Evolutionary conservation across 2,329 filamentous ascomycete genomes (phyloP), one percentile per base, ranked within the genome.

Genomic region (Sporothrix schenckii): DNA sequence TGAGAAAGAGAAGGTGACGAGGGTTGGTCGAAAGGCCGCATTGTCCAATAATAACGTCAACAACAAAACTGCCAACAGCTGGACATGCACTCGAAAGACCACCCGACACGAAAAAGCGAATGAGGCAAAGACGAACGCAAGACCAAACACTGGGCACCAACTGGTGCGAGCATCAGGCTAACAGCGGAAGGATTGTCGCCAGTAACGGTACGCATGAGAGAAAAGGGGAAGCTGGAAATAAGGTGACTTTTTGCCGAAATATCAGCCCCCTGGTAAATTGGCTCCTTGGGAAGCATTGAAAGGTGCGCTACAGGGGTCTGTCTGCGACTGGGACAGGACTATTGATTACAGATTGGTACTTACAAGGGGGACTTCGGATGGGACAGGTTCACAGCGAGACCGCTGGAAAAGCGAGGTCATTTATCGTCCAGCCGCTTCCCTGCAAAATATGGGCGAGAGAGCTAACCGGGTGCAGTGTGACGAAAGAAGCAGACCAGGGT

Each of bases 261-360:
- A 30, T 3, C 27, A 30, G 3, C 2, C 27, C 27, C 27, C 27
- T 30, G 27, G 27, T 30, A 30, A 5, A 30, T 30, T 30, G 27
- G 27, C 27, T 30, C 27, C 2, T 30, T 30, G 41, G 60, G 44
- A 16, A 34, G 54, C 41, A 50, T 30, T 65, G 60, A 50, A 16
- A 50, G 47, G 63, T 53, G 39, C 44, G 60, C 49, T 66, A 30
- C 69, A 70, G 44, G 69, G 69, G 69, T 70, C 52, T 67, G 69
- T 70, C 44, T 70, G 30, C 69, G 52, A 66, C 61, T 24, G 53
- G 68, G 30, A 39, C 60, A 44, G 10, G 30, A 34, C 27, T 19
- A 24, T 69, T 63, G 60, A 65, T 65, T 30, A 50, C 61, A 65
- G 66, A 56, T 47, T 67, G 27, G 50, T 39, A 39, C 0, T 2